Evolutionary conservation across 768 basidiomycete species (phyloP).

Genomic region (Lactifluus subvellereus): DNA sequence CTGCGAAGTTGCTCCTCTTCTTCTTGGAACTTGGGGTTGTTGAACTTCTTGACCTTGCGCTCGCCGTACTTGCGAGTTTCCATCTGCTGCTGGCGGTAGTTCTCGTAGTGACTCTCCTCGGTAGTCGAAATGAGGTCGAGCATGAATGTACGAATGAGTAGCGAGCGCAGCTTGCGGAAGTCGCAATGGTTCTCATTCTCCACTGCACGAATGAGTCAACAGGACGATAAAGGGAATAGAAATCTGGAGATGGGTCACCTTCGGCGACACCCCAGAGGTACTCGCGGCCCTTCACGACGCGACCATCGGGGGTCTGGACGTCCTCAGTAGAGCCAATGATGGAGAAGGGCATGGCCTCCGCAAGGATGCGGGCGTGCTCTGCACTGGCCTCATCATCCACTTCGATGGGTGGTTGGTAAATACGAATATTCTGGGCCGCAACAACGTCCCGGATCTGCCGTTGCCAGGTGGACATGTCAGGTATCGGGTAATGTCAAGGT

Average conservation of each 20-base stretch:
- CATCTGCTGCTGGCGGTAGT: slow-evolving; percentile 98
- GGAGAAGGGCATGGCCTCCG: slow-evolving; percentile 95
- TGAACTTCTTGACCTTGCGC: slow-evolving; percentile 95
- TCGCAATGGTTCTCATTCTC: slow-evolving; percentile 99
- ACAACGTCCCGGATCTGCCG: slow-evolving; percentile 82
- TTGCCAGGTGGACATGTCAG: background rate
- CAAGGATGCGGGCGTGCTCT: slow-evolving; percentile 81
- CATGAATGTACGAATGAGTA: slow-evolving; percentile 98
- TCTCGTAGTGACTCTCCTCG: slow-evolving; percentile 95
- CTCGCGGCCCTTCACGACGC: slow-evolving; percentile 93
- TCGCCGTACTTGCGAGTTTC: slow-evolving; percentile 99
- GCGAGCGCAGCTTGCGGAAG: slow-evolving; percentile 94
- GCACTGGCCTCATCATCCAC: slow-evolving; percentile 78
- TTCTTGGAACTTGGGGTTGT: slow-evolving; percentile 99
- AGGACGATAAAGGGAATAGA: background rate
- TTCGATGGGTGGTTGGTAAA: slow-evolving; percentile 92
- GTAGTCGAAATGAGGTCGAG: slow-evolving; percentile 94
- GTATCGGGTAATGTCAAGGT: slow-evolving; percentile 8
- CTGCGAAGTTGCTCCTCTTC: slow-evolving; percentile 96
- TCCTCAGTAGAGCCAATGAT: slow-evolving; percentile 98
- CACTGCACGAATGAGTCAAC: slow-evolving; percentile 42
- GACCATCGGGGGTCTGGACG: slow-evolving; percentile 85
- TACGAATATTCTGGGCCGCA: slow-evolving; percentile 85
- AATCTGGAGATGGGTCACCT: slow-evolving; percentile 44
- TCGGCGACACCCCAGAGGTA: slow-evolving; percentile 99